Percentiles rank a stretch among this genome's conserved stretches.
Evolutionary conservation across 768 basidiomycete species (phyloP).

Genomic region (Lactifluus volemus): DNA sequence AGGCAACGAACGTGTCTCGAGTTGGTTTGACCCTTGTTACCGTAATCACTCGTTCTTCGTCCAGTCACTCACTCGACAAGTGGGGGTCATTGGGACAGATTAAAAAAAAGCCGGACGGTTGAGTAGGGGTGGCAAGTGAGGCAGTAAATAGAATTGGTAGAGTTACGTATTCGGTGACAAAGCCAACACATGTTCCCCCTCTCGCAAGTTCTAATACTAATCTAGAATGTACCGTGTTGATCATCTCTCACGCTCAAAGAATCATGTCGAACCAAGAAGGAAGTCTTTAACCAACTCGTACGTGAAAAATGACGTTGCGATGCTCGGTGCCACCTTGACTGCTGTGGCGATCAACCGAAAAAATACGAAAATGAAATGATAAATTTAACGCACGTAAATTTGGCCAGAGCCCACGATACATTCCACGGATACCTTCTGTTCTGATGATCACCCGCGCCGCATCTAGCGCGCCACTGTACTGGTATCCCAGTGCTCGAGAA

Average conservation of each 20-base stretch:
- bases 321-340: slow-evolving; percentile 91
- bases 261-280: slow-evolving; percentile 30
- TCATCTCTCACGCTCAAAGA: slow-evolving; percentile 8
- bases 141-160: not conserved
- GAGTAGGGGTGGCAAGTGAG: not conserved
- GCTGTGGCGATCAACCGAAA: slow-evolving; percentile 5
- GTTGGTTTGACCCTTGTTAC: slow-evolving; percentile 1
- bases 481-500: slow-evolving; percentile 45
- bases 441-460: slow-evolving; percentile 60
- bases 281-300: slow-evolving; percentile 61
- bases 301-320: slow-evolving; percentile 79
- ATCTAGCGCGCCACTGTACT: slow-evolving; percentile 76
- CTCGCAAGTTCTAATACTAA: slow-evolving; percentile 9
- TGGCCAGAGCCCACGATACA: slow-evolving; percentile 86
- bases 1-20: slow-evolving; percentile 13
- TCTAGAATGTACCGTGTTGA: slow-evolving; percentile 7
- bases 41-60: not conserved
- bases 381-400: slow-evolving; percentile 60
- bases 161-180: not conserved
- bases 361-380: slow-evolving; percentile 1
- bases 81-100: not conserved
- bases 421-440: slow-evolving; percentile 64
- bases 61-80: not conserved
- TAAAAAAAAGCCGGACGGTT: not conserved
- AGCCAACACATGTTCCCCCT: not conserved